These are phyloP conservation scores for Sclerotinia borealis DNA, from an alignment of 2,329 filamentous ascomycete genomes.

Conservation along the genomic window DNA sequence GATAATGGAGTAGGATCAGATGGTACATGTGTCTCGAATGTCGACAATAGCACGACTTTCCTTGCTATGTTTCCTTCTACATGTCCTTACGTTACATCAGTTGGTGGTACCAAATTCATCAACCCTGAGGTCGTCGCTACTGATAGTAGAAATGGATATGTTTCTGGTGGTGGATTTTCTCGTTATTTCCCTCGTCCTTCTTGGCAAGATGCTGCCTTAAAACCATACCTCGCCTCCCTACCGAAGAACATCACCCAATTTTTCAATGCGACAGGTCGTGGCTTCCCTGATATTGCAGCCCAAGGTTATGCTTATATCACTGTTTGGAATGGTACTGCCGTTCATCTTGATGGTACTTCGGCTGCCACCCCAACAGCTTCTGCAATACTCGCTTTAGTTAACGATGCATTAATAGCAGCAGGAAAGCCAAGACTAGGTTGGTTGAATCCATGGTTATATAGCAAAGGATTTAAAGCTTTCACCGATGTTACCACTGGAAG, in stretches of 20 bases:
- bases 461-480: conserved; percentile 32
- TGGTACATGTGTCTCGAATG: conserved; percentile 40
- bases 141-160: conserved; percentile 23
- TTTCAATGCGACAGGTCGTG: conserved; percentile 42
- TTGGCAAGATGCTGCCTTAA: conserved; percentile 41
- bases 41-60: conserved; percentile 50
- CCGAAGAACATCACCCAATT: conserved; percentile 39
- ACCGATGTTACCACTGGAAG: conserved; percentile 37
- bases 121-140: conserved; percentile 36
- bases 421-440: conserved; percentile 41
- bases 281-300: conserved; percentile 45
- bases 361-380: conserved; percentile 51
- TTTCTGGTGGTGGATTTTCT: conserved; percentile 47
- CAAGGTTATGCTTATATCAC: conserved; percentile 50
- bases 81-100: conserved; percentile 61
- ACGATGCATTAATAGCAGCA: conserved; percentile 51
- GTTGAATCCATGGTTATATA: conserved; percentile 39
- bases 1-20: conserved; percentile 43
- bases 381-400: conserved; percentile 53
- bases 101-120: conserved; percentile 44
- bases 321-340: conserved; percentile 34
- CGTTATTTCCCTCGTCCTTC: conserved; percentile 40
- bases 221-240: conserved; percentile 37
- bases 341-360: conserved; percentile 43
- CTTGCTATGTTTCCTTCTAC: conserved; percentile 56